Evolutionary conservation across 306 rosid genomes (phyloP).

Genomic region (Begonia peltatifolia): DNA sequence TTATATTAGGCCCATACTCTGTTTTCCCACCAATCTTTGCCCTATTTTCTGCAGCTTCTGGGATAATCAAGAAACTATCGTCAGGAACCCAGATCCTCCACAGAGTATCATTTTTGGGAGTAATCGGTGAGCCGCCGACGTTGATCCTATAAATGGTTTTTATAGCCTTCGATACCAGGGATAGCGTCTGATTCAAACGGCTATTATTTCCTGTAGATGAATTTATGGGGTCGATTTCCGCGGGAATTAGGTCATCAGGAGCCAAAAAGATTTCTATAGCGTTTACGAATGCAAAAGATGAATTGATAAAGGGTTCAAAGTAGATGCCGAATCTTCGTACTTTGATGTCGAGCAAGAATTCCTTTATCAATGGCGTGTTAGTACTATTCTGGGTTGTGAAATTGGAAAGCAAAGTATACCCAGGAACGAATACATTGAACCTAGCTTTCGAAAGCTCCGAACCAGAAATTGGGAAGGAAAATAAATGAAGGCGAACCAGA

Average conservation of each 20-base stretch:
- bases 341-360: not conserved
- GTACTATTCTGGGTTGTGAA: not conserved
- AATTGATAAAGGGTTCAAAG: not conserved
- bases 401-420: conserved; percentile 1
- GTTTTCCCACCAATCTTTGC: not conserved
- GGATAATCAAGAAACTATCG: not conserved
- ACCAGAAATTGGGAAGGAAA: not conserved
- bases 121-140: not conserved
- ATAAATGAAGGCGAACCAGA: conserved; percentile 13
- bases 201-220: not conserved
- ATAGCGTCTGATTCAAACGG: not conserved
- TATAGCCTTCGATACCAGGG: not conserved
- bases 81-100: conserved; percentile 12
- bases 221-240: not conserved
- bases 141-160: not conserved
- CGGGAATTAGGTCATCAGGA: not conserved
- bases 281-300: conserved; percentile 10
- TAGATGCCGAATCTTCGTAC: not conserved
- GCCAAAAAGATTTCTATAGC: conserved; percentile 8
- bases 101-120: conserved; percentile 3
- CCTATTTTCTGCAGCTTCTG: not conserved
- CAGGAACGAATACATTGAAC: conserved; percentile 4
- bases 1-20: not conserved
- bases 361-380: not conserved
- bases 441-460: conserved; percentile 1